Base-by-base conservation (phyloP, 148 eudicot genomes). In the Chenopodium formosanum region DNA sequence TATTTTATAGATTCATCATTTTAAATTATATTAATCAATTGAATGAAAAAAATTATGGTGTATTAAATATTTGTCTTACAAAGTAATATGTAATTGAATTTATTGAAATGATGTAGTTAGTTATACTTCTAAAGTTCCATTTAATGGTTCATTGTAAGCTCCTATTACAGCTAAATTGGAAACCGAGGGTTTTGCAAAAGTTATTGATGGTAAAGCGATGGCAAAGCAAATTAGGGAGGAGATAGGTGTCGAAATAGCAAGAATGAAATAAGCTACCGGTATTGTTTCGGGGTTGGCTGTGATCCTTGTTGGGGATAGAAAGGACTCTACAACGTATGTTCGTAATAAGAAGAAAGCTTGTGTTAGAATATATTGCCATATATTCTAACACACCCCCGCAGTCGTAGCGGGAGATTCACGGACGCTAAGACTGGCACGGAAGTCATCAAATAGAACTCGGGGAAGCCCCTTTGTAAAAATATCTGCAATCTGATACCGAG, bases 251-350 rank as follows among this genome's bases (percentile, higher is more conserved):
- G 97, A 96, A 82, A 82, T 92, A 82, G 84, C 90, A 14, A 89
- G 88, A 82, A 89, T 96, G 98, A 96, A 94, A 87, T 91, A 92
- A 52, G 88, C 91, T 37, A 83, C 83, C 23, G 95, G 93, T 76
- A 66, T 92, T 80, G 93, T 92, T 83, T 98, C 99, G 37, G 99
- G 99, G 34, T 84, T 96, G 85, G 99, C 98, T 17, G 99, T 94
- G 46, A 89, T 96, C 32, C 93, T 96, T 71, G 97, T 96, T 78
- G 99, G 99, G 14, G 95, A 96, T 70, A 89, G 95, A 79, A 90
- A 90, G 86, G 99, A 96, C 79, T 96, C 98, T 52, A 97, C 98
- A 56, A 92, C 94, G 52, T 94, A 94, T 78, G 98, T 96, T 29
- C 92, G 95, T 23, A 96, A 89, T 86, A 96, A 96, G 88, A 94